Evolutionary conservation across 495 filamentous ascomycete genomes (phyloP), one percentile per base, ranked within the genome.

Genomic region (Astrothelium subdiscretum): DNA sequence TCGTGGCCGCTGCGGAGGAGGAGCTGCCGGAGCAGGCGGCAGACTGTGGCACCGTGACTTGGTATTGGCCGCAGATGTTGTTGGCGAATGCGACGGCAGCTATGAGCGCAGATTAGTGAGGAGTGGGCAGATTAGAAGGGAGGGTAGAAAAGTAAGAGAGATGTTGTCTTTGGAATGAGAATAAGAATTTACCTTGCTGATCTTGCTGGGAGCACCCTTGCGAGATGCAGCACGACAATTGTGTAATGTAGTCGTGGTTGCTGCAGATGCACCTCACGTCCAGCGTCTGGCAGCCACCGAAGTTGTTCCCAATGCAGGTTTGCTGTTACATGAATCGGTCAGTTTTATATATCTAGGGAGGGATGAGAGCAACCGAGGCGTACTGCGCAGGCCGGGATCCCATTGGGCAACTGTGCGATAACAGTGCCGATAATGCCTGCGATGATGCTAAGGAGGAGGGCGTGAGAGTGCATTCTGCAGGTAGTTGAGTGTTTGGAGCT

Each of bases 181-280:
- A 10, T 3, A 20, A 31, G 31, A 32, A 61, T 76, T 42, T 77
- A 86, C 85, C 70, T 26, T 80, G 42, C 70, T 88, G 81, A 42
- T 88, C 85, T 0, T 71, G 70, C 0, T 62, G 8, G 51, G 70
- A 64, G 73, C 90, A 95, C 11, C 62, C 70, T 2, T 66, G 69
- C 27, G 72, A 69, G 6, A 95, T 76, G 70, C 90, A 95, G 77
- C 86, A 88, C 31, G 83, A 74, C 62, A 94, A 83, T 32, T 72
- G 65, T 38, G 52, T 66, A 62, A 95, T 77, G 76, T 89, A 88
- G 10, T 70, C 69, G 5, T 71, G 66, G 71, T 80, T 75, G 12
- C 63, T 67, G 75, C 90, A 95, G 67, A 92, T 89, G 71, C 90
- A 95, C 40, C 72, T 66, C 64, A 83, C 69, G 62, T 90, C 81